phyloP scores from a whole-genome alignment of 1,139 yeast genomes.

The Arxiozyma bovina region DNA sequence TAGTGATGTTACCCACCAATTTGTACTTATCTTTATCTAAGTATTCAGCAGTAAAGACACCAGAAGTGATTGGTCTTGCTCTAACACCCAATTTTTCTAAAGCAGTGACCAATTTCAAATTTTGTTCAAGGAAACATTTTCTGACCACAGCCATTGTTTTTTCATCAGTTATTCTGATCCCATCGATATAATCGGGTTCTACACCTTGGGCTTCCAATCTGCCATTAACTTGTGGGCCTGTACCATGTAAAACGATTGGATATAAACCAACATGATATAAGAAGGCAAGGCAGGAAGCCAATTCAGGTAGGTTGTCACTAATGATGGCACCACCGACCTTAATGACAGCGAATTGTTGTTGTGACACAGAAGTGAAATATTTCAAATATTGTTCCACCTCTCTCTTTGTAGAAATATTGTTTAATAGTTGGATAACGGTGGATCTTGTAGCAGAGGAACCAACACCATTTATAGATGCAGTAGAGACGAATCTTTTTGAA shows the following conservation, averaged over 20 bases:
- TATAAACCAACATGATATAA: conserved; percentile 94
- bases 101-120: conserved; percentile 88
- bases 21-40: conserved; percentile 85
- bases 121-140: conserved; percentile 89
- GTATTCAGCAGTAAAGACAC: conserved; percentile 91
- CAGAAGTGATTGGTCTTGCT: conserved; percentile 97
- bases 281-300: conserved; percentile 92
- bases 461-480: conserved; percentile 19
- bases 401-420: conserved; percentile 92
- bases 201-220: conserved; percentile 89
- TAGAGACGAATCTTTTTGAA: conserved; percentile 20
- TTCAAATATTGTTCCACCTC: conserved; percentile 96
- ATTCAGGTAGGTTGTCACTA: conserved; percentile 83
- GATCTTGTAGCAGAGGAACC: conserved; percentile 53
- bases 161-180: conserved; percentile 91
- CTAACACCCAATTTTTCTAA: conserved; percentile 93
- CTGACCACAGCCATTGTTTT: conserved; percentile 95
- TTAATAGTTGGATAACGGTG: conserved; percentile 86
- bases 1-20: conserved; percentile 80
- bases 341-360: conserved; percentile 95
- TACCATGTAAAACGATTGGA: conserved; percentile 94
- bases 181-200: conserved; percentile 92
- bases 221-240: conserved; percentile 97
- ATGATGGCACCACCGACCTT: conserved; percentile 99
- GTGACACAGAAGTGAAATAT: conserved; percentile 89